Evolutionary conservation across 2,329 filamentous ascomycete species (phyloP).

Genomic region (Karstenula rhodostoma): DNA sequence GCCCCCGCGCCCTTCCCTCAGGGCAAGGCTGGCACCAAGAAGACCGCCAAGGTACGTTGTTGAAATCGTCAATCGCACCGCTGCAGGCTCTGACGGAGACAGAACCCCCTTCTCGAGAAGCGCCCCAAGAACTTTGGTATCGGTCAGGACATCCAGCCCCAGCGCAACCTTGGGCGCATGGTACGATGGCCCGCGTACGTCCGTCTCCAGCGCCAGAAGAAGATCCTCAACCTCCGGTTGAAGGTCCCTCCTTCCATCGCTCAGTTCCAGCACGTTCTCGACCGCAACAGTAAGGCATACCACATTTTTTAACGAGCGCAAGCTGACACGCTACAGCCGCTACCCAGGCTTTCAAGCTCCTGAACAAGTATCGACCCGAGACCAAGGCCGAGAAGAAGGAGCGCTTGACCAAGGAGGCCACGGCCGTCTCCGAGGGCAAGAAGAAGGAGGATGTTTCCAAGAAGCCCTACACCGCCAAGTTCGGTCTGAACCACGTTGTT

Average conservation of each 20-base stretch:
- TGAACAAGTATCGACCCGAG: conserved; percentile 99
- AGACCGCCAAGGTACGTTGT: conserved; percentile 86
- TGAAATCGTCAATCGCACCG: conserved; percentile 35
- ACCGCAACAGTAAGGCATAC: conserved; percentile 47
- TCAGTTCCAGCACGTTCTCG: conserved; percentile 95
- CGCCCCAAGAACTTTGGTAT: conserved; percentile 97
- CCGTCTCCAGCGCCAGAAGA: conserved; percentile 91
- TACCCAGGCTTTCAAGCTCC: conserved; percentile 96
- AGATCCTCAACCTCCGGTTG: conserved; percentile 97
- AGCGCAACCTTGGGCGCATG: conserved; percentile 79
- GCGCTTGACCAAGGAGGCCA: conserved; percentile 97
- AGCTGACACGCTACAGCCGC: conserved; percentile 62
- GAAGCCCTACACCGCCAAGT: conserved; percentile 99
- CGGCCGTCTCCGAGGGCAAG: conserved; percentile 97
- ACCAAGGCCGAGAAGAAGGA: conserved; percentile 99
- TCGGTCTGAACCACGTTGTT: conserved; percentile 96
- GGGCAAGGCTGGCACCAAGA: conserved; percentile 85
- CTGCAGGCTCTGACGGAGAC: conserved; percentile 31
- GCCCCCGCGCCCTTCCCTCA: conserved; percentile 77
- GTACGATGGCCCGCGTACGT: conserved; percentile 97
- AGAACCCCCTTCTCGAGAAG: conserved; percentile 99
- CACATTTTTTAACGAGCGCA: conserved; percentile 73
- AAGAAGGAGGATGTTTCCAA: conserved; percentile 99
- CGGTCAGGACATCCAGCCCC: conserved; percentile 85
- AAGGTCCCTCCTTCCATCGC: conserved; percentile 98